Evolutionary conservation across 2,329 filamentous ascomycete species (phyloP), one percentile per base, ranked within the genome.

Genomic region (Alternaria sp.): DNA sequence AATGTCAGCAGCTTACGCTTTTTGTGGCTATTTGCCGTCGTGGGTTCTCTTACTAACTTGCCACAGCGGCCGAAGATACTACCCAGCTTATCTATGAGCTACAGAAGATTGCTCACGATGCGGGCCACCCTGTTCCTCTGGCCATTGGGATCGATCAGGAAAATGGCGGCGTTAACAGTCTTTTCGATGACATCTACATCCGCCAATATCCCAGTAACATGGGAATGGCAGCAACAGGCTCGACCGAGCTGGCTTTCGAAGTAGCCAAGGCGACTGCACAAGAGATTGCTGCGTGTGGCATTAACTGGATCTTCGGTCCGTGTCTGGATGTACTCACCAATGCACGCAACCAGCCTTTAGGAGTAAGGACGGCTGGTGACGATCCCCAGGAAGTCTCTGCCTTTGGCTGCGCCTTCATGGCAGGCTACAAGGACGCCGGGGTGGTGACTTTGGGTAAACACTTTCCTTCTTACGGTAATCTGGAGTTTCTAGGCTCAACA

Each of bases 131-230:
- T 3, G 90, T 94, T 3, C 95, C 95, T 2, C 82, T 99, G 18
- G 84, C 96, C 55, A 97, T 99, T 70, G 94, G 91, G 39, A 83
- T 98, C 38, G 95, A 98, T 75, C 95, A 99, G 77, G 95, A 99
- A 78, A 98, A 99, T 87, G 95, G 95, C 65, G 94, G 94, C 3
- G 94, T 97, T 77, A 98, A 97, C 81, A 97, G 93, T 80, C 86
- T 98, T 3, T 97, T 96, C 73, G 94, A 98, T 77, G 93, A 97
- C 70, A 92, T 95, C 73, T 95, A 94, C 76, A 94, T 98, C 68
- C 93, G 93, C 67, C 95, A 98, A 76, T 99, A 97, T 69, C 95
- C 95, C 8, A 97, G 94, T 73, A 92, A 94, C 64, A 98, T 99
- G 94, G 94, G 94, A 12, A 86, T 97, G 62, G 93, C 94, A n/a